Evolutionary conservation across 2,329 filamentous ascomycete genomes (phyloP).

Genomic region (Diaporthe velutina): DNA sequence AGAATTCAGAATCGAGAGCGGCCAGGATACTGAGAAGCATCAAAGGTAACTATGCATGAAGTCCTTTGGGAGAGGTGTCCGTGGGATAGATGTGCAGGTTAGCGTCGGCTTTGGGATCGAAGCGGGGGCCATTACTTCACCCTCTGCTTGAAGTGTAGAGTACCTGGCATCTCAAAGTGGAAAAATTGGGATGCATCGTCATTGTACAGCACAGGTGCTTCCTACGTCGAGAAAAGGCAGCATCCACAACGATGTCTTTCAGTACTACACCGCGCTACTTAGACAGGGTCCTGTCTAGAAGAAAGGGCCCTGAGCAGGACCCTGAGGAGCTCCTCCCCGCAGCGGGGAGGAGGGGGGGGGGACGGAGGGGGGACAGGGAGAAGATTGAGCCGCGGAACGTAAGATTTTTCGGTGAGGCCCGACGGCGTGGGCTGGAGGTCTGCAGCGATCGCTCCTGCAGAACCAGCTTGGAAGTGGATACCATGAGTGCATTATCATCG

Average conservation of each 20-base stretch:
- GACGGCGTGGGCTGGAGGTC: slow-evolving; percentile 32
- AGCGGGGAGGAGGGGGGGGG: background rate
- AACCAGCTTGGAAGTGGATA: slow-evolving; percentile 22
- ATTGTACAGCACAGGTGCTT: background rate
- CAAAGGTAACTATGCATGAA: background rate
- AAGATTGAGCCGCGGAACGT: slow-evolving; percentile 33
- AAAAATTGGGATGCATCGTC: background rate
- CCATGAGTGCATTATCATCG: slow-evolving; percentile 23
- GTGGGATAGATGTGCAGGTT: background rate
- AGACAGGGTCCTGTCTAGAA: background rate
- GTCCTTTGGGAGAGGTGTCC: background rate
- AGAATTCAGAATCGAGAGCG: no score
- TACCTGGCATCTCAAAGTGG: background rate
- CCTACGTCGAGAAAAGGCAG: background rate
- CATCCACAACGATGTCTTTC: background rate
- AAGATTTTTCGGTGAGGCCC: slow-evolving; percentile 37
- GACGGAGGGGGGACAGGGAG: background rate
- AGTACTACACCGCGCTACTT: background rate
- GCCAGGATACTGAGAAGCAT: background rate
- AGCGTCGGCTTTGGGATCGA: background rate
- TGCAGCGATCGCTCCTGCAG: slow-evolving; percentile 21
- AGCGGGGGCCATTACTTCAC: background rate
- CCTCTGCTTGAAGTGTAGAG: background rate
- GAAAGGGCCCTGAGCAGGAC: background rate
- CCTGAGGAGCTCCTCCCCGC: slow-evolving; percentile 25